Base-by-base conservation (phyloP, 2,329 filamentous ascomycete genomes). In the Diplodia scrobiculata region DNA sequence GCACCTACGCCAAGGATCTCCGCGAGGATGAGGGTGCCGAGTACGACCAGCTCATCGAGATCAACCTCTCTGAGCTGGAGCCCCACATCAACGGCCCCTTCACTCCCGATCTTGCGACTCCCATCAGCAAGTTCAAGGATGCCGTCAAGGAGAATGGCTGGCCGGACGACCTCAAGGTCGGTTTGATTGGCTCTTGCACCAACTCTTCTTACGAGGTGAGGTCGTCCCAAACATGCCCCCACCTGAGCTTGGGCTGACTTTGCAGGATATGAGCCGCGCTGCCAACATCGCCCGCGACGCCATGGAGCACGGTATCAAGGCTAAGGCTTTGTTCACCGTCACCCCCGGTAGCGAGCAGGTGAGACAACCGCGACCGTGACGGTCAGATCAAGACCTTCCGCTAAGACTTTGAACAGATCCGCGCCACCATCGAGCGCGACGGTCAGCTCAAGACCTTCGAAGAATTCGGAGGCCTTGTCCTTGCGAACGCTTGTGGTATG, bases 41-140 rank as follows among this genome's bases (percentile, higher is more conserved):
- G 81, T 99, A 98, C 80, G 95, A 99, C 80, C 86, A 98, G 82
- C 81, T 97, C 72, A 92, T 98, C 75, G 94, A 97, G 83, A 91
- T 99, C 82, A 94, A 99, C 84, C 87, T 99, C 65, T 90, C 87
- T 67, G 91, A 94, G 81, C 89, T 99, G 58, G 95, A 99, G 84
- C 95, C 95, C 71, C 92, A 98, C 79, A 92, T 99, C 84, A 99
- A 99, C 84, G 95, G 95, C 71, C 95, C 95, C 70, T 98, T 98
- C 87, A 99, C 95, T 32, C 95, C 95, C 68, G 95, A 99, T 87
- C 85, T 99, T 82, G 93, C 92, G 66, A 98, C 95, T 7, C 95
- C 95, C 62, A 96, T 99, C 79, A 97, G 92, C 82, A 95, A 97
- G 84, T 97, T 98, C 84, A 92, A 91, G 81, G 89, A 96, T 76